Conservation (phyloP, 441 rosid species). For the Daphne laureola region DNA sequence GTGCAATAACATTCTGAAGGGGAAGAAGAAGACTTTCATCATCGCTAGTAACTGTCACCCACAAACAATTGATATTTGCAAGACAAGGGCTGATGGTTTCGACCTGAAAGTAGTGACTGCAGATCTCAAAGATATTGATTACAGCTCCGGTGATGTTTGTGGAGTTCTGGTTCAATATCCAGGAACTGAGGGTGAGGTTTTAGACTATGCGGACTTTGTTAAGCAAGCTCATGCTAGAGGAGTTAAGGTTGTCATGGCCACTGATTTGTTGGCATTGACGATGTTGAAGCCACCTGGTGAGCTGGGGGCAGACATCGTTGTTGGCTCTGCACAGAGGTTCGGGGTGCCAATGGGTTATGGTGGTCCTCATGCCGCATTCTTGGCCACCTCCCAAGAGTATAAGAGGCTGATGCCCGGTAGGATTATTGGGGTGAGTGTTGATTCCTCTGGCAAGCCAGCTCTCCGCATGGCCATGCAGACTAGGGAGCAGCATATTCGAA, state of each 20-base stretch:
- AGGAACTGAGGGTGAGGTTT: slow-evolving; percentile 86
- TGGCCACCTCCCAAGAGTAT: slow-evolving; percentile 96
- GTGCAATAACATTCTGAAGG: slow-evolving; percentile 86
- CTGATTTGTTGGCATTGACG: slow-evolving; percentile 87
- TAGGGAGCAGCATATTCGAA: slow-evolving; percentile 93
- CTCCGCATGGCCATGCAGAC: slow-evolving; percentile 99
- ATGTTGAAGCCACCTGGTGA: slow-evolving; percentile 98
- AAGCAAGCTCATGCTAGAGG: slow-evolving; percentile 87
- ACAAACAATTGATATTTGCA: slow-evolving; percentile 87
- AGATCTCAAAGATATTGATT: slow-evolving; percentile 76
- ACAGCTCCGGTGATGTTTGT: slow-evolving; percentile 78
- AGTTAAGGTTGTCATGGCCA: slow-evolving; percentile 95
- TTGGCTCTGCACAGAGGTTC: slow-evolving; percentile 95
- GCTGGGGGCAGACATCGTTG: slow-evolving; percentile 82
- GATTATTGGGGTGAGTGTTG: slow-evolving; percentile 90
- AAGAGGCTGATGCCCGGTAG: slow-evolving; percentile 98
- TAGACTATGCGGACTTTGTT: slow-evolving; percentile 79
- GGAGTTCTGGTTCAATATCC: slow-evolving; percentile 98
- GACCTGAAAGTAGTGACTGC: slow-evolving; percentile 57
- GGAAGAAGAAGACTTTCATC: slow-evolving; percentile 86
- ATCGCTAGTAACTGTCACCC: slow-evolving; percentile 87
- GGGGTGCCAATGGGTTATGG: slow-evolving; percentile 99
- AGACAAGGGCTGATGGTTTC: slow-evolving; percentile 89
- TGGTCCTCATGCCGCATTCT: slow-evolving; percentile 95
- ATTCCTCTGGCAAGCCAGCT: slow-evolving; percentile 84